Conservation (phyloP, 805 yeast genomes). For the Barnettozyma salicaria region DNA sequence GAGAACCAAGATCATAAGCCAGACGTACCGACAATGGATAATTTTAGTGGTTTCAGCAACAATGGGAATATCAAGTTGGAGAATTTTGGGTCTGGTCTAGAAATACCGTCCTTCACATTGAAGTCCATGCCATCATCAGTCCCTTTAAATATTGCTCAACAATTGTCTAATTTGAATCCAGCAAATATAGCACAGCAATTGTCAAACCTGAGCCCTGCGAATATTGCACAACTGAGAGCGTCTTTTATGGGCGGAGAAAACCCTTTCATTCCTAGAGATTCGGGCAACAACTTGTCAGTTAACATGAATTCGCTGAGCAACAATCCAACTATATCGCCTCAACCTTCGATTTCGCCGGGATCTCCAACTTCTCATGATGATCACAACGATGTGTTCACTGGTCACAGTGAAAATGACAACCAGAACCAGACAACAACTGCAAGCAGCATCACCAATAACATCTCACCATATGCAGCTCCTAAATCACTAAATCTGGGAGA, state of each 20-base stretch:
- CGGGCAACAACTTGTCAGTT: conserved; percentile 14
- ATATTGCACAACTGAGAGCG: conserved; percentile 10
- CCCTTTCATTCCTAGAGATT: conserved; percentile 9
- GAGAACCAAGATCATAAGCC: background rate
- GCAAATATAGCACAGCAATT: conserved; percentile 12
- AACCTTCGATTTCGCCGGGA: conserved; percentile 26
- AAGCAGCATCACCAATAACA: background rate
- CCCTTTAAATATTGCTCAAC: conserved; percentile 9
- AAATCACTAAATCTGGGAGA: conserved; percentile 50
- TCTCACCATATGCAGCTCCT: conserved; percentile 31
- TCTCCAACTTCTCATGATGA: conserved; percentile 18
- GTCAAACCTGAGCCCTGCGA: conserved; percentile 16
- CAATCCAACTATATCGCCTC: conserved; percentile 28
- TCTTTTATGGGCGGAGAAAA: conserved; percentile 12
- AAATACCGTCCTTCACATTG: conserved; percentile 10
- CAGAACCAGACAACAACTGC: too few species aligned
- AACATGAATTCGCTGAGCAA: conserved; percentile 23
- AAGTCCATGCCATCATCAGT: conserved; percentile 7
- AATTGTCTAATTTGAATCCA: conserved; percentile 12
- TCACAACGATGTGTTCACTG: conserved; percentile 1
- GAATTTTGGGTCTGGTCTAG: conserved; percentile 5
- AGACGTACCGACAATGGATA: background rate
- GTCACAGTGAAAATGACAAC: conserved; percentile 1
- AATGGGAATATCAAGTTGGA: conserved; percentile 4
- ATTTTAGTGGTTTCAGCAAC: conserved; percentile 1